phyloP scores from a whole-genome alignment of 805 yeast species.

The Saccharomycopsis javanensis region DNA sequence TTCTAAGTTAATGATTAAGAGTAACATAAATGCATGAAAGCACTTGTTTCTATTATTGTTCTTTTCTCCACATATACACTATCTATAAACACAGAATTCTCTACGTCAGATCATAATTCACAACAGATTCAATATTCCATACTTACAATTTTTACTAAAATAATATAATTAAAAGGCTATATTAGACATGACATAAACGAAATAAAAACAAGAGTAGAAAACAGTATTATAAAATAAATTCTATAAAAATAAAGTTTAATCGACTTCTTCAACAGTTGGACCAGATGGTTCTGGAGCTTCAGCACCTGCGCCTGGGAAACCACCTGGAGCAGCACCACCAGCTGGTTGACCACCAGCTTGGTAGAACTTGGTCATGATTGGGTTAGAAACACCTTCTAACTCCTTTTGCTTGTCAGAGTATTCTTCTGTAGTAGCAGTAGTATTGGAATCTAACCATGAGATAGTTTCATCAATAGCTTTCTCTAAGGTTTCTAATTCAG shows the following conservation, averaged over 20 bases:
- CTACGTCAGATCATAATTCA: too few relatives aligned
- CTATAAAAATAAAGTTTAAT: constrained; percentile 29
- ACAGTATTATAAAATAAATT: background rate
- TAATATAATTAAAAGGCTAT: constrained; percentile 1
- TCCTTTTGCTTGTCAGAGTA: constrained; percentile 90
- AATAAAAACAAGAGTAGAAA: background rate
- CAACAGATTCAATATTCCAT: too few relatives aligned
- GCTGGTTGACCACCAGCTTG: constrained; percentile 78
- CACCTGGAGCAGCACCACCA: constrained; percentile 28
- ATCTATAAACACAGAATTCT: too few relatives aligned
- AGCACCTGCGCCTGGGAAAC: constrained; percentile 54
- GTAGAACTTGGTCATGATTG: constrained; percentile 95
- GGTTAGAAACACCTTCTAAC: constrained; percentile 90
- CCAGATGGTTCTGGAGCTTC: constrained; percentile 40
- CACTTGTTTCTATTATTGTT: too few relatives aligned
- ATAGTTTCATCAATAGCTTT: constrained; percentile 82
- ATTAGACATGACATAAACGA: constrained; percentile 1
- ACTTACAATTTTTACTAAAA: too few relatives aligned
- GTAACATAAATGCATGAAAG: too few relatives aligned
- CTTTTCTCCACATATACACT: too few relatives aligned
- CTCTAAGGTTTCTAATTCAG: constrained; percentile 59
- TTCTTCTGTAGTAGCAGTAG: constrained; percentile 89
- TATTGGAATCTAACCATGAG: constrained; percentile 88
- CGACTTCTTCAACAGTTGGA: constrained; percentile 80
- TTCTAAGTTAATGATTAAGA: too few relatives aligned